Evolutionary conservation across 495 filamentous ascomycete species (phyloP).

Genomic region (Mycothermus thermophilus): DNA sequence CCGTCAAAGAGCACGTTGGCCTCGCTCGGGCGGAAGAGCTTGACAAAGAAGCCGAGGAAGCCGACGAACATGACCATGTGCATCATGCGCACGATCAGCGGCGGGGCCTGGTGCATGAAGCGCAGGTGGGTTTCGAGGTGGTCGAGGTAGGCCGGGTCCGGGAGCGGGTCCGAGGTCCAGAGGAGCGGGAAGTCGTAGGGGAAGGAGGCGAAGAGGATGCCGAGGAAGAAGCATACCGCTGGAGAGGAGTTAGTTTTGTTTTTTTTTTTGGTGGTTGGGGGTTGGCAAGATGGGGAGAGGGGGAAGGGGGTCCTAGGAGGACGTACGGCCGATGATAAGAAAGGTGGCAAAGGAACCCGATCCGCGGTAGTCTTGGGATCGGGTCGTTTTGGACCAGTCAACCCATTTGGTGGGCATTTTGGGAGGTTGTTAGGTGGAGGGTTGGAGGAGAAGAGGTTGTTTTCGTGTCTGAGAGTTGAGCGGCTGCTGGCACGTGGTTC

Average conservation of each 20-base stretch:
- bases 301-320: not conserved
- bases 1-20: constrained; percentile 96
- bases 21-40: constrained; percentile 83
- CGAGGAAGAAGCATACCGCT: constrained; percentile 94
- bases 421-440: not conserved
- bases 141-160: constrained; percentile 52
- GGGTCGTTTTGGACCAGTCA: constrained; percentile 36
- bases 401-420: constrained; percentile 26
- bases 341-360: constrained; percentile 71
- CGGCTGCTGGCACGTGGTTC: too few relatives aligned
- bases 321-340: constrained; percentile 85
- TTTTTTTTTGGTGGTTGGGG: too few relatives aligned
- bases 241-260: too few relatives aligned
- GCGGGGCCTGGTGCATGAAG: constrained; percentile 74
- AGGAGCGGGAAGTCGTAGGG: constrained; percentile 97
- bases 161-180: constrained; percentile 59
- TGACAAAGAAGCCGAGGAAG: constrained; percentile 77
- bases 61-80: constrained; percentile 85
- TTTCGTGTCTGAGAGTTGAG: too few relatives aligned
- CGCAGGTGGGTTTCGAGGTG: constrained; percentile 75
- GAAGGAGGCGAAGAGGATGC: constrained; percentile 92
- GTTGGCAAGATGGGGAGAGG: constrained; percentile 1
- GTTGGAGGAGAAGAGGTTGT: constrained; percentile 2
- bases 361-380: constrained; percentile 35
- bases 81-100: constrained; percentile 80